Conservation (phyloP, 805 yeast species). For the Wickerhamomyces kurtzmanii region DNA sequence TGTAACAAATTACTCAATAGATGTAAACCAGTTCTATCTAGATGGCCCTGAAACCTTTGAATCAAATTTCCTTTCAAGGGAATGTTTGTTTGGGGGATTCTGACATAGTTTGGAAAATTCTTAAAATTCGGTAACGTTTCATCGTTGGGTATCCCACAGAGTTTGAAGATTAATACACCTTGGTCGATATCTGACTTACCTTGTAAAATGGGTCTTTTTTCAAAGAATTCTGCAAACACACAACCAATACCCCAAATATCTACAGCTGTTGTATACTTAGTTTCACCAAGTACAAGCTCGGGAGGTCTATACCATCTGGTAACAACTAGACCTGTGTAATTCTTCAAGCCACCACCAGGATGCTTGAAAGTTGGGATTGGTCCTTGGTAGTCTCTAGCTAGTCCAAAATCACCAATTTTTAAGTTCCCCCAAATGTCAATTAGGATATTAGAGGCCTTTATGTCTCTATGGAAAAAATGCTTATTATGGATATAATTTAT, state of each 20-base stretch:
- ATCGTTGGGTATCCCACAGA: slow-evolving; percentile 71
- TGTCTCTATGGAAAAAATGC: slow-evolving; percentile 70
- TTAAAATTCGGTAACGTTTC: slow-evolving; percentile 53
- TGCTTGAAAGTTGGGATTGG: slow-evolving; percentile 38
- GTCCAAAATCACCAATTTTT: slow-evolving; percentile 92
- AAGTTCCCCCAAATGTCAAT: slow-evolving; percentile 67
- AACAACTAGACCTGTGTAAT: slow-evolving; percentile 67
- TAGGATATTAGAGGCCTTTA: slow-evolving; percentile 91
- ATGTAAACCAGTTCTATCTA: slow-evolving; percentile 34
- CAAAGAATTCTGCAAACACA: slow-evolving; percentile 85
- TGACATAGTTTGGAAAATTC: slow-evolving; percentile 39
- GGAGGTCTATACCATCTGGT: slow-evolving; percentile 99
- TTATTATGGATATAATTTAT: slow-evolving; percentile 68
- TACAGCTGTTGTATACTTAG: slow-evolving; percentile 83
- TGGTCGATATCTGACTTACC: slow-evolving; percentile 87
- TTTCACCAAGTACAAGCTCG: slow-evolving; percentile 79
- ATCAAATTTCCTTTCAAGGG: slow-evolving; percentile 32
- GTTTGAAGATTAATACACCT: slow-evolving; percentile 66
- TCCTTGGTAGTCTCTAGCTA: slow-evolving; percentile 72
- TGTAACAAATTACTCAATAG: slow-evolving; percentile 53
- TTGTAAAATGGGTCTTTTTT: slow-evolving; percentile 70
- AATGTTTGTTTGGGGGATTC: slow-evolving; percentile 29
- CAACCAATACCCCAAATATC: slow-evolving; percentile 99
- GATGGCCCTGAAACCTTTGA: slow-evolving; percentile 31
- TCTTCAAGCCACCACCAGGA: slow-evolving; percentile 33